These are phyloP conservation scores for Chrysoporthe puriensis DNA, from an alignment of 2,329 filamentous ascomycete genomes.

Conservation along the genomic window DNA sequence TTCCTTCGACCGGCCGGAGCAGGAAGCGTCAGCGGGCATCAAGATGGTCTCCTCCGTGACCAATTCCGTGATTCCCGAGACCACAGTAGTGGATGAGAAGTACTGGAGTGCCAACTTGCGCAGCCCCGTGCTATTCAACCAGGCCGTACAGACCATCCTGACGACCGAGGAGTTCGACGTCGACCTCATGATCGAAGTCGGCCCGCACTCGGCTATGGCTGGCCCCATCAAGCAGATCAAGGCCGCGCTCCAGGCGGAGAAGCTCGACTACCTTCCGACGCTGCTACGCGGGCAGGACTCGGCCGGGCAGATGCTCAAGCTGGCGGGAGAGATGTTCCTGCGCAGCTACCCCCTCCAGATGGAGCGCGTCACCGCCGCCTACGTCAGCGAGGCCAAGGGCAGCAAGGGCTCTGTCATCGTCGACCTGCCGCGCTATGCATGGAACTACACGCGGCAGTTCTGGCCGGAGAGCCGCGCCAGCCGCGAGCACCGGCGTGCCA, in stretches of 20 bases:
- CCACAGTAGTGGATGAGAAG: constrained; percentile 3
- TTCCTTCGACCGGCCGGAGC: too few species aligned
- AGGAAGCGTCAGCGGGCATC: too few species aligned
- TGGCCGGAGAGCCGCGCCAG: constrained; percentile 38
- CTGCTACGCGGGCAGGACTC: constrained; percentile 17
- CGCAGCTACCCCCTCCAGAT: constrained; percentile 13
- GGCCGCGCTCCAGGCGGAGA: constrained; percentile 1
- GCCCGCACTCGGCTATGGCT: constrained; percentile 46
- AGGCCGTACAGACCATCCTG: constrained; percentile 25
- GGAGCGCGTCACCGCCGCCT: neutral
- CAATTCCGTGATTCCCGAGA: neutral
- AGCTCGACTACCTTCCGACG: constrained; percentile 11
- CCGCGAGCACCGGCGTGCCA: constrained; percentile 36
- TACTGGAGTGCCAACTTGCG: constrained; percentile 35
- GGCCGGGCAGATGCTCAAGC: constrained; percentile 3
- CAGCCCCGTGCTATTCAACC: constrained; percentile 34
- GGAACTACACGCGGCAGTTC: constrained; percentile 19
- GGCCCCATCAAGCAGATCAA: constrained; percentile 43
- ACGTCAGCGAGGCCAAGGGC: neutral
- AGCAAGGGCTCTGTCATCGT: constrained; percentile 34
- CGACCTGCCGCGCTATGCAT: constrained; percentile 26
- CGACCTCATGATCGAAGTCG: constrained; percentile 39
- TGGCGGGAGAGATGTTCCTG: constrained; percentile 21
- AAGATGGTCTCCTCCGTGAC: constrained; percentile 28
- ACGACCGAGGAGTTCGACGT: constrained; percentile 9